Conservation (phyloP, 441 rosid genomes). For the Raphanus hybrid region DNA sequence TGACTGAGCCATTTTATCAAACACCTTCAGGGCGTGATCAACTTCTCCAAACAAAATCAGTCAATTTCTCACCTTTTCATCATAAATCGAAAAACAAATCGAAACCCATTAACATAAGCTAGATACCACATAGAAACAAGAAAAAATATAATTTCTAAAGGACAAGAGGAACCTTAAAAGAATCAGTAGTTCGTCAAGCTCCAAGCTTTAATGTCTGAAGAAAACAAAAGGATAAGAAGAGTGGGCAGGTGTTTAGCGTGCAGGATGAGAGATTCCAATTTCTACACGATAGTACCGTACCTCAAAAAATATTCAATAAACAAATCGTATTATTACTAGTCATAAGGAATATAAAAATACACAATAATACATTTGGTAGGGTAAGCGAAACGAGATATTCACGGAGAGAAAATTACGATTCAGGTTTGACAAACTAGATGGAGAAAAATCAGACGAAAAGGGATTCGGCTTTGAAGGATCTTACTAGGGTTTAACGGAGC, state of each 20-base stretch:
- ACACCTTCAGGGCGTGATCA: slow-evolving; percentile 37
- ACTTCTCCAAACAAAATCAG: slow-evolving; percentile 19
- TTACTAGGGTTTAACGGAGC: slow-evolving; percentile 34
- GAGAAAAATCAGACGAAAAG: slow-evolving; percentile 31
- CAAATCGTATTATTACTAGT: slow-evolving; percentile 27
- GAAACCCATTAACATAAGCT: slow-evolving; percentile 5
- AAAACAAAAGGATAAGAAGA: slow-evolving; percentile 37
- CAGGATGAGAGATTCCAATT: slow-evolving; percentile 26
- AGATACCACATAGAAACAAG: slow-evolving; percentile 5
- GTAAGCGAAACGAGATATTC: slow-evolving; percentile 7
- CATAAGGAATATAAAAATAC: slow-evolving; percentile 22
- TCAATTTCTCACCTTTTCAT: slow-evolving; percentile 29
- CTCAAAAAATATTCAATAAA: slow-evolving; percentile 34
- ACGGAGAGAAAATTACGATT: slow-evolving; percentile 14
- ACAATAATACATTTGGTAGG: slow-evolving; percentile 27
- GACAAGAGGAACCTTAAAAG: neutral
- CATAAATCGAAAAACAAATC: neutral
- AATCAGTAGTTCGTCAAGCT: slow-evolving; percentile 15
- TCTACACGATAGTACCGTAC: slow-evolving; percentile 27
- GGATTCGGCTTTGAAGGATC: slow-evolving; percentile 15
- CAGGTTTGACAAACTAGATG: slow-evolving; percentile 15
- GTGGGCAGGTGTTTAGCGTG: slow-evolving; percentile 41
- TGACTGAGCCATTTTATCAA: slow-evolving; percentile 62
- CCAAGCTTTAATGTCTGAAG: slow-evolving; percentile 24
- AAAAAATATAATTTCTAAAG: slow-evolving; percentile 1